phyloP scores from a whole-genome alignment of 805 yeast species.

The Gaillardinia entomophila region DNA sequence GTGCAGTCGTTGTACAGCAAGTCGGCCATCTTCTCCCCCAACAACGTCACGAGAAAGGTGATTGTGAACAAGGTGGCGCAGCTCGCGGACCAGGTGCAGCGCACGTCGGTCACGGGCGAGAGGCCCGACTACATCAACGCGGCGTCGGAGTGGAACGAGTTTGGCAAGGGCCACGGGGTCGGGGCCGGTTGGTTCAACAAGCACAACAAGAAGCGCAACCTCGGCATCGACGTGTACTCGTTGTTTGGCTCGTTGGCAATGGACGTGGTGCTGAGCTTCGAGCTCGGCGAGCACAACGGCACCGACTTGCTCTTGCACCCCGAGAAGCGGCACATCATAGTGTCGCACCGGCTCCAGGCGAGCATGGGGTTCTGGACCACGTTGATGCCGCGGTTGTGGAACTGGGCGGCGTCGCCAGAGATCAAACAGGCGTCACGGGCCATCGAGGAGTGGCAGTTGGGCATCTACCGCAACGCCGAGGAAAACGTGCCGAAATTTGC shows the following conservation, averaged over 20 bases:
- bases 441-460: constrained; percentile 44
- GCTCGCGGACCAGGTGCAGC: constrained; percentile 20
- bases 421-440: constrained; percentile 31
- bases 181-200: constrained; percentile 25
- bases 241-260: constrained; percentile 68
- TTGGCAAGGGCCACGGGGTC: constrained; percentile 25
- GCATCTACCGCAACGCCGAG: constrained; percentile 29
- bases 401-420: constrained; percentile 38
- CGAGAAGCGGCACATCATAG: constrained; percentile 30
- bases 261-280: constrained; percentile 61
- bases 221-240: constrained; percentile 50
- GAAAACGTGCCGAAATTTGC: constrained; percentile 16
- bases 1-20: constrained; percentile 30
- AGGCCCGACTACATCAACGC: constrained; percentile 31
- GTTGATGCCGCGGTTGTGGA: constrained; percentile 48
- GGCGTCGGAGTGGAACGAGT: constrained; percentile 22
- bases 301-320: constrained; percentile 39
- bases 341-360: constrained; percentile 45
- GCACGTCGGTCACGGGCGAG: constrained; percentile 23
- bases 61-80: constrained; percentile 21
- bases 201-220: constrained; percentile 12
- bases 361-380: constrained; percentile 66
- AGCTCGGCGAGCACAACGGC: constrained; percentile 47
- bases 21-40: constrained; percentile 24
- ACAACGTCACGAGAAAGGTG: constrained; percentile 19